phyloP scores from a whole-genome alignment of 306 rosid genomes.

The Cucumis cinereus region DNA sequence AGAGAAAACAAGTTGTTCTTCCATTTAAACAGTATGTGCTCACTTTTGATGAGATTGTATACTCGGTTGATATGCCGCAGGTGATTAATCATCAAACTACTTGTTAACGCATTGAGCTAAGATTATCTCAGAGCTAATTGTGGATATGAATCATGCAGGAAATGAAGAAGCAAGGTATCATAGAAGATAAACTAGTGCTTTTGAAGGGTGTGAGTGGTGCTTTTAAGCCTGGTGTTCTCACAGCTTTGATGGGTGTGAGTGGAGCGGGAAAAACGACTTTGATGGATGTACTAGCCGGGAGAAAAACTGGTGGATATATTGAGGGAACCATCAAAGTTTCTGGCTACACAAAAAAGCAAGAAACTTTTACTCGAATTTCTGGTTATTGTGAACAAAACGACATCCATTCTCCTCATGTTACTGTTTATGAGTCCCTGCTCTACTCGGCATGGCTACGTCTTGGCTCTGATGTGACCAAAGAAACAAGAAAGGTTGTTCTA shows the following conservation, averaged over 20 bases:
- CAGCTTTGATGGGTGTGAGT: conserved; percentile 90
- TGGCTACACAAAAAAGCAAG: conserved; percentile 73
- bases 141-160: conserved; percentile 21
- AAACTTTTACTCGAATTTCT: conserved; percentile 74
- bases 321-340: conserved; percentile 61
- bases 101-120: background rate
- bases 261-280: conserved; percentile 96
- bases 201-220: conserved; percentile 73
- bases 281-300: conserved; percentile 83
- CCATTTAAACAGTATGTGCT: conserved; percentile 58
- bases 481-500: conserved; percentile 40
- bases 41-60: conserved; percentile 41
- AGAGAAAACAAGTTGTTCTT: conserved; percentile 55
- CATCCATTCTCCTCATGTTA: conserved; percentile 70
- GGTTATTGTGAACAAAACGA: conserved; percentile 94
- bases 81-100: conserved; percentile 11
- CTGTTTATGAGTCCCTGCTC: conserved; percentile 53
- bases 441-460: conserved; percentile 78
- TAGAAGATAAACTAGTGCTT: conserved; percentile 65
- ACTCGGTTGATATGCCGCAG: conserved; percentile 68
- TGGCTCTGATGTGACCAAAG: conserved; percentile 27
- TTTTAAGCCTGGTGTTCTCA: conserved; percentile 82
- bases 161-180: conserved; percentile 46
- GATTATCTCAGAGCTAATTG: background rate
- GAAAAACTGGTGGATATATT: conserved; percentile 75